A percentile compares a stretch with the other conserved stretches of the same genome.
Evolutionary conservation across 106 monocot species (phyloP).

Genomic region (Agapanthus africanus): DNA sequence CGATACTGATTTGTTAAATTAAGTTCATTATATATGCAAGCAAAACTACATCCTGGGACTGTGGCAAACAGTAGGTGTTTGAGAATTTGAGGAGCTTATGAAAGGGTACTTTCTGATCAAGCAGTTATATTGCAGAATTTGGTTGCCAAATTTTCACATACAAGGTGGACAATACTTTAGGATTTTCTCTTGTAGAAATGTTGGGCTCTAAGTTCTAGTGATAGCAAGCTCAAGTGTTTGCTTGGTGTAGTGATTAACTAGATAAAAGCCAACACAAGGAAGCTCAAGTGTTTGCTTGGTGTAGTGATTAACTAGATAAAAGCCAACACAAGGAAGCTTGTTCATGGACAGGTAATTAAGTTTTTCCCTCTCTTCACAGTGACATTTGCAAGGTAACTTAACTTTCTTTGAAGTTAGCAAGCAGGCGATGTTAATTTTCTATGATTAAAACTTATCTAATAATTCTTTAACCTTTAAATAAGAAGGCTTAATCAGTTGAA

Average conservation of each 20-base stretch:
- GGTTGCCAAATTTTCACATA: too few species aligned
- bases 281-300: too few species aligned
- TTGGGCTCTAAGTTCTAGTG: slow-evolving; percentile 18
- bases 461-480: too few species aligned
- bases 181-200: slow-evolving; percentile 5
- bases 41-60: slow-evolving; percentile 80
- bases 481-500: slow-evolving; percentile 65
- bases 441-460: too few species aligned
- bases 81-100: slow-evolving; percentile 83
- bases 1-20: slow-evolving; percentile 56
- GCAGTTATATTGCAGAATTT: background rate
- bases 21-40: slow-evolving; percentile 64
- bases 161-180: background rate
- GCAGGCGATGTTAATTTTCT: too few species aligned
- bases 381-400: too few species aligned
- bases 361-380: too few species aligned
- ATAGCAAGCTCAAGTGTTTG: slow-evolving; percentile 27
- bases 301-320: slow-evolving; percentile 74
- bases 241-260: too few species aligned
- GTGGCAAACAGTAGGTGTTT: slow-evolving; percentile 87
- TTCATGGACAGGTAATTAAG: slow-evolving; percentile 66
- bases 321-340: slow-evolving; percentile 62
- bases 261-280: too few species aligned
- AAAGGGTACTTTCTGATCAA: slow-evolving; percentile 11
- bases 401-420: too few species aligned